Evolutionary conservation across 148 eudicot species (phyloP), one percentile per base, ranked within the genome.

Genomic region (Selenicereus undatus): DNA sequence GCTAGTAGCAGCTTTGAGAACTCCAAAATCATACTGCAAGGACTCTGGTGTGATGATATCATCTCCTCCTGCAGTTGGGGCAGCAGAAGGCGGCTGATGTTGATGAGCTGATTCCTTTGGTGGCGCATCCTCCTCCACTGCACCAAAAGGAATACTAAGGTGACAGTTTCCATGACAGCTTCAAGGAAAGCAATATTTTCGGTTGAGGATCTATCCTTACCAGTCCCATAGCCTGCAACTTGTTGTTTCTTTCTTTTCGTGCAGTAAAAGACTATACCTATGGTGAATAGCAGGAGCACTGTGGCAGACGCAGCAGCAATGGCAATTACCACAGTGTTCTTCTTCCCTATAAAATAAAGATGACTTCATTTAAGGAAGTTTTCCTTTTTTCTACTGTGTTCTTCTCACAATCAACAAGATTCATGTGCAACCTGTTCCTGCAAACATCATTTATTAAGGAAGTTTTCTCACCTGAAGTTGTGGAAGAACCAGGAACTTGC

Each of bases 1-100:
- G 17, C 73, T 76, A 22, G 86, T 80, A 60, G 86, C 86, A 1
- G 75, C 74, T 51, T 73, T 68, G 7, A 84, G 83, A 29, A 68
- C 81, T 52, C 64, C 50, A 10, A 78, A 51, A 5, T 72, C 74
- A 11, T 80, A 84, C 27, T 81, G 81, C 32, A 84, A 69, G 48
- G 74, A 80, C 13, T 84, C 86, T 3, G 51, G 36, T 10, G 69
- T 84, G 45, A 58, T 32, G 1, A 29, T 48, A 6, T 58, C 27
- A 26, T 80, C 73, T 1, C 27, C 81, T 56, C 71, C 35, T 21
- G 48, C 60, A 39, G 70, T 42, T 24, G 45, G 32, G 10, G 42
- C 66, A 18, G 29, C 18, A 60, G 52, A 0, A 4, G 79, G 11
- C 24, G 79, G 11, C 24, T 14, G n/a, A 3, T 11, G 29, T 21